A percentile compares a stretch with the other conserved stretches of the same genome.
Conservation (phyloP, 106 monocot species). For the Dioscorea dumetorum region DNA sequence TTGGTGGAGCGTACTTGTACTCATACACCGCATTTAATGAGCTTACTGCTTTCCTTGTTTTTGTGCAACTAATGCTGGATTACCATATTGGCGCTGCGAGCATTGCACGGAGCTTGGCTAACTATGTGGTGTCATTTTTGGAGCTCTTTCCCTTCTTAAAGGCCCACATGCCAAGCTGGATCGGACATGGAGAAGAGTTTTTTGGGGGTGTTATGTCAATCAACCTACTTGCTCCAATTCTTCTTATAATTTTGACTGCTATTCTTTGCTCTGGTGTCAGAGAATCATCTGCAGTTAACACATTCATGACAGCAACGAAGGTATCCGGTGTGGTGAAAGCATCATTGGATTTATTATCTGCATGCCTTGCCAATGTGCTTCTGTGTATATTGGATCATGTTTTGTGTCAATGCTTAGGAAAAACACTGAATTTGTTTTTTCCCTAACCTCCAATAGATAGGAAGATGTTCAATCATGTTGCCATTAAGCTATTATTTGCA, state of each 20-base stretch:
- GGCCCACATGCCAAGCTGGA: constrained; percentile 79
- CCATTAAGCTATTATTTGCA: too few relatives aligned
- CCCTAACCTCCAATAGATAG: too few relatives aligned
- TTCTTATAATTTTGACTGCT: constrained; percentile 59
- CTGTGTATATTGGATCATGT: neutral
- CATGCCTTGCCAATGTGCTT: neutral
- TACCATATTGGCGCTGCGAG: constrained; percentile 99
- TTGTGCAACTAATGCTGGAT: constrained; percentile 90
- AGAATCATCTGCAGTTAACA: constrained; percentile 80
- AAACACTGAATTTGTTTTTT: too few relatives aligned
- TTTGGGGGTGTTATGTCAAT: constrained; percentile 85
- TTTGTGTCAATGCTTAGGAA: too few relatives aligned
- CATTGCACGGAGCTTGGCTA: constrained; percentile 88
- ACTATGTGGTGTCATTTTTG: constrained; percentile 69
- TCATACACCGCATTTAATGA: constrained; percentile 91
- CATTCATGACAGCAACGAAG: constrained; percentile 81
- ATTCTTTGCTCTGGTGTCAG: constrained; percentile 87
- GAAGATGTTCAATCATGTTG: too few relatives aligned
- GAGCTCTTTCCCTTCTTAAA: constrained; percentile 80
- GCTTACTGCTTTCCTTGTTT: constrained; percentile 90
- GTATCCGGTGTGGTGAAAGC: constrained; percentile 14
- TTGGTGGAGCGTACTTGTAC: constrained; percentile 97
- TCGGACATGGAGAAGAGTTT: constrained; percentile 70
- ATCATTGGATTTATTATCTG: too few relatives aligned
- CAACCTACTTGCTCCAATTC: constrained; percentile 80